A percentile compares a stretch with the other conserved stretches of the same genome.
Conservation (phyloP, 805 yeast genomes). For the Saccharomycopsis guyanensis region DNA sequence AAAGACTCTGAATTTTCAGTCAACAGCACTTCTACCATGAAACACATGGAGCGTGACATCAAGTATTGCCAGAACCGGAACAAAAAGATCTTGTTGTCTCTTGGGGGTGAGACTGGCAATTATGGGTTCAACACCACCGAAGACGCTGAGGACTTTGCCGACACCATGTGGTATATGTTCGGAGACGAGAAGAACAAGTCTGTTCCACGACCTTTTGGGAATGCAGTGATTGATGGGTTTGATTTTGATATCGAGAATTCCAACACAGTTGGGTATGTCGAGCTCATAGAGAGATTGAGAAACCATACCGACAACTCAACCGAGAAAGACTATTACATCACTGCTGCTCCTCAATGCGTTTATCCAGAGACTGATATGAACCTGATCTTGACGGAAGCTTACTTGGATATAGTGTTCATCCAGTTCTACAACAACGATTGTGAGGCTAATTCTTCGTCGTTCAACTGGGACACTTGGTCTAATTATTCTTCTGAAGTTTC, state of each 20-base stretch:
- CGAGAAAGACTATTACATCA: conserved; percentile 57
- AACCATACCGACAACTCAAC: conserved; percentile 24
- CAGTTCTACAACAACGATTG: conserved; percentile 90
- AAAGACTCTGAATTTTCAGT: conserved; percentile 35
- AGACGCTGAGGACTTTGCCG: conserved; percentile 48
- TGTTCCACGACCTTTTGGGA: conserved; percentile 40
- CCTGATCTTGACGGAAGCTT: conserved; percentile 46
- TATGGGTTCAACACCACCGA: conserved; percentile 46
- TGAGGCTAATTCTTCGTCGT: conserved; percentile 37
- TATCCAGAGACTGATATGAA: conserved; percentile 73
- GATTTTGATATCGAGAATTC: conserved; percentile 78
- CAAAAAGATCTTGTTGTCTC: conserved; percentile 57
- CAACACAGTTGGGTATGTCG: conserved; percentile 53
- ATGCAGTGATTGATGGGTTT: conserved; percentile 65
- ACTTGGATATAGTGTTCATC: conserved; percentile 73
- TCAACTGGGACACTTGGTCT: conserved; percentile 71
- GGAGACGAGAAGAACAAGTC: conserved; percentile 28
- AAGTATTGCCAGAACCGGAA: conserved; percentile 50
- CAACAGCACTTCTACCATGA: conserved; percentile 35
- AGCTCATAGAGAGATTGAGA: conserved; percentile 38
- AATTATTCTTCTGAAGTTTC: conserved; percentile 48
- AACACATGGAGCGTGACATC: conserved; percentile 48
- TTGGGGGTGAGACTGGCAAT: conserved; percentile 55
- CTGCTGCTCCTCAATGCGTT: conserved; percentile 92
- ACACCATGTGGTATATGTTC: conserved; percentile 43